Base-by-base conservation (phyloP, 805 yeast genomes). In the Teunomyces funiuensis region DNA sequence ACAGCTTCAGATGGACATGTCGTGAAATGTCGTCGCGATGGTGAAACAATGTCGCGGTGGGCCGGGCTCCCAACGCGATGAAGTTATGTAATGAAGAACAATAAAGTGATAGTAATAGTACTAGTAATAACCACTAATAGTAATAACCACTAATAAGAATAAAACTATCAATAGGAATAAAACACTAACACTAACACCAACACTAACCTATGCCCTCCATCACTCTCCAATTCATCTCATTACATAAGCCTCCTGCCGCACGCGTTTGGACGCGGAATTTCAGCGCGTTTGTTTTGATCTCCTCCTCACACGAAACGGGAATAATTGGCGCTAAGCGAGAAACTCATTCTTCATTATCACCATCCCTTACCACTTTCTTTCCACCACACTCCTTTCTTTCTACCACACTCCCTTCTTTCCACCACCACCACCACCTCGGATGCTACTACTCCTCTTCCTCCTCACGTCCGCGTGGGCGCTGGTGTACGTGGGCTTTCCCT, bases 401-500 rank as follows among this genome's bases (percentile, higher is more conserved):
- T 5, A 22, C 27, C 17, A 30, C 13, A 13, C 13, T 9, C 25
- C 11, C 29, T 38, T 9, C 37, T 19, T 14, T 23, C 18, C 16
- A 17, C 30, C 22, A 20, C 29, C 16, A 4, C 29, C 22, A 8
- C 13, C 20, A 15, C 15, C 31, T 20, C 19, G 16, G 13, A 46
- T 47, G 51, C 45, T 45, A 10, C 43, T 49, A 30, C 34, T 51
- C 39, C 37, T 20, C 33, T 34, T 45, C 28, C 27, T 49, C 28
- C 13, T 48, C 20, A 30, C 44, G n/a, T 26, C 40, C n/a, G 51
- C 40, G 19, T 37, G 36, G 30, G 77, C 80, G 9, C 65, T 75
- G 27, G 82, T 87, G 5, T 69, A 72, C 39, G 70, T 75, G 28
- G 86, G 85, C 33, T 87, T 83, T 69, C 90, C 96, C n/a, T 79